A percentile compares a stretch with the other conserved stretches of the same genome.
phyloP scores from a whole-genome alignment of 345 rosid genomes.

The Gossypium turneri region DNA sequence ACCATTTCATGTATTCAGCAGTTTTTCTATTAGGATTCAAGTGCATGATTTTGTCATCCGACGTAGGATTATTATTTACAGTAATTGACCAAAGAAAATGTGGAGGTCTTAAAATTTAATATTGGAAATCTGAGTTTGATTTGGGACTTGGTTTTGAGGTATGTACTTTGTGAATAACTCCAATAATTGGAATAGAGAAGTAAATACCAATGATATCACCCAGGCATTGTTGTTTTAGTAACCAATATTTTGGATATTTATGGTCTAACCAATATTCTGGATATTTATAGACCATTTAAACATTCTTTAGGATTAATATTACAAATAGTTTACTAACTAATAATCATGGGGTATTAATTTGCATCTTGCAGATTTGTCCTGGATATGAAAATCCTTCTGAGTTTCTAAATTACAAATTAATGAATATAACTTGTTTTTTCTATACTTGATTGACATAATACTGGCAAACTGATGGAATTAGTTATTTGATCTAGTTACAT shows the following conservation, averaged over 20 bases:
- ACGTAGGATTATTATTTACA: constrained; percentile 40
- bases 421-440: neutral
- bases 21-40: constrained; percentile 4
- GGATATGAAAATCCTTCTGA: neutral
- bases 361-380: neutral
- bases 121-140: neutral
- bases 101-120: constrained; percentile 7
- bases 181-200: neutral
- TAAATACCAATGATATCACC: neutral
- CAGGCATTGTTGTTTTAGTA: neutral
- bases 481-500: neutral
- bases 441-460: neutral
- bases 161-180: neutral
- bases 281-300: neutral
- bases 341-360: neutral
- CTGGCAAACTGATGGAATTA: neutral
- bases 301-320: neutral
- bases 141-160: neutral
- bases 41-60: neutral
- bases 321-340: neutral
- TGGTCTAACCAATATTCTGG: neutral
- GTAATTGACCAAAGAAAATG: neutral
- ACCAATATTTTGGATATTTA: neutral
- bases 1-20: neutral
- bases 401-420: neutral